A percentile compares a stretch with the other conserved stretches of the same genome.
phyloP scores from a whole-genome alignment of 345 rosid genomes.

The Trapa bicornis region DNA sequence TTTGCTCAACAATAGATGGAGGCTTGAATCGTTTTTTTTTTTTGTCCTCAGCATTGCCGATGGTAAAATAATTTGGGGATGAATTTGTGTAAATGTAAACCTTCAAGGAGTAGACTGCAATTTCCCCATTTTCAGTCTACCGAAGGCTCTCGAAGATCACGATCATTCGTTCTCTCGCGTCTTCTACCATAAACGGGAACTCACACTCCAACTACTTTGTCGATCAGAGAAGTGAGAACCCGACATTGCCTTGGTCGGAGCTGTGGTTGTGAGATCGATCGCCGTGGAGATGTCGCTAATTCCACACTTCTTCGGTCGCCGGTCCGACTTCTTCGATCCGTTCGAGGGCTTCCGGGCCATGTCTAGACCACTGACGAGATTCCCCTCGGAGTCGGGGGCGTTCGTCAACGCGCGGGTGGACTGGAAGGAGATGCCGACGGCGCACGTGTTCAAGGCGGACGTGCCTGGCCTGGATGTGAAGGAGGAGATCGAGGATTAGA shows the following conservation, averaged over 20 bases:
- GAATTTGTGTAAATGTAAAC: background rate
- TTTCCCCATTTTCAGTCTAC: background rate
- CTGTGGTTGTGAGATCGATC: background rate
- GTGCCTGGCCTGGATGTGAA: conserved; percentile 31
- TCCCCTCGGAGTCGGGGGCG: conserved; percentile 14
- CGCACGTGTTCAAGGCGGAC: conserved; percentile 31
- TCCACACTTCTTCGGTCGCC: conserved; percentile 1
- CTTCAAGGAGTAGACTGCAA: background rate
- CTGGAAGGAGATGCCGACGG: conserved; percentile 31
- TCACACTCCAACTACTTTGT: background rate
- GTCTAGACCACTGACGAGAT: background rate
- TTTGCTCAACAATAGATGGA: background rate
- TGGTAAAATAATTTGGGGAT: background rate
- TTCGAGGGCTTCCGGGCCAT: background rate
- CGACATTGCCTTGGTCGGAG: no score
- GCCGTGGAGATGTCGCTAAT: background rate
- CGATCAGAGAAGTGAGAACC: background rate
- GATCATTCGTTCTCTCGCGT: background rate
- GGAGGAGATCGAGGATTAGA: conserved; percentile 25
- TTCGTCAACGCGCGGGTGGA: conserved; percentile 15
- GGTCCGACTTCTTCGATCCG: conserved; percentile 1
- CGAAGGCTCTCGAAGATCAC: background rate
- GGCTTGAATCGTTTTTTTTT: background rate
- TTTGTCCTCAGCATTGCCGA: background rate
- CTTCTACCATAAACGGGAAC: background rate